Base-by-base conservation (phyloP, 768 basidiomycete species). In the Xerocomellus chrysenteron region DNA sequence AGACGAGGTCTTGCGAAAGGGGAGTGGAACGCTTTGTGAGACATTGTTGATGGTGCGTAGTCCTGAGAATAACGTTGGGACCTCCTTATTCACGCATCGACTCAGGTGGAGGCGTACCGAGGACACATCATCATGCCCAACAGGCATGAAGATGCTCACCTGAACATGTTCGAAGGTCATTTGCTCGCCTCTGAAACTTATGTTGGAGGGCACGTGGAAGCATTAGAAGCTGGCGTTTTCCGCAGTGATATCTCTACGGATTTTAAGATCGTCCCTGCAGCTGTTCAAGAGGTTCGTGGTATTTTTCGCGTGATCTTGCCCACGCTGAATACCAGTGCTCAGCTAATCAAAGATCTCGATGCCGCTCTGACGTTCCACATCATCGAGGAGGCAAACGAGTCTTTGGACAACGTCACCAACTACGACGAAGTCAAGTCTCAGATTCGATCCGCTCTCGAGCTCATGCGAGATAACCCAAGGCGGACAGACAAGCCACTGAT, bases 151-250 rank as follows among this genome's bases (percentile, higher is more conserved):
- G 97, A 98, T 53, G 80, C 85, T 2, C 87, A 96, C 61, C 86
- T 94, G 14, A 89, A 86, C 57, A 94, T 96, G 82, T 94, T 90
- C 63, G 90, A 99, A 47, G 97, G 97, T 0, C 97, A 99, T 75
- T 75, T 99, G n/a, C 80, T 99, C 11, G 89, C 94, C 0, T 94
- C 94, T 0, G 97, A 99, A 73, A 98, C 97, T 0, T 99, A 98
- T 65, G 97, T 99, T 43, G 97, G 97, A 47, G 97, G 97, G 17
- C 97, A 98, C 70, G 97, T 99, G 60, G 97, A 99, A 74, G 97
- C 97, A 6, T 76, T 99, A 17, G 97, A 98, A 73, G 97, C 97
- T 21, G 97, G 97, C 3, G 97, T 99, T 6, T 99, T 99, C 73
- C 82, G 97, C 24, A 95, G 92, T 63, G 97, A 99, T 68, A 99